These are phyloP conservation scores for Ceratocystis harringtonii DNA, from an alignment of 2,329 filamentous ascomycete genomes.

Conservation along the genomic window DNA sequence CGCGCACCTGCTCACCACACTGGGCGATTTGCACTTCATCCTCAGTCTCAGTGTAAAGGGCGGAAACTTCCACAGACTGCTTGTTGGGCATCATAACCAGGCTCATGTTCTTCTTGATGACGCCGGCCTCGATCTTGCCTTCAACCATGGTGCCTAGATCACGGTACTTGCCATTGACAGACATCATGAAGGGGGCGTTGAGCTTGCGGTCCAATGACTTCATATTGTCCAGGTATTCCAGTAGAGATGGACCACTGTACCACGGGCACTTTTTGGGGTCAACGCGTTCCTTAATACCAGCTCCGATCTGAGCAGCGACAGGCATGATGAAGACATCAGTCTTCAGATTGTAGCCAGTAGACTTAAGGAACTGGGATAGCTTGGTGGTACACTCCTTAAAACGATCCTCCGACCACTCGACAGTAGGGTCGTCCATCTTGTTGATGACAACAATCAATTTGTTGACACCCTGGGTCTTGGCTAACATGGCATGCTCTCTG, in stretches of 20 bases:
- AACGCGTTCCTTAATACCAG: conserved; percentile 80
- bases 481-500: conserved; percentile 91
- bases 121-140: conserved; percentile 89
- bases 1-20: conserved; percentile 86
- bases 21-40: conserved; percentile 71
- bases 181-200: conserved; percentile 99
- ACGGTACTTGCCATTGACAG: conserved; percentile 85
- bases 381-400: conserved; percentile 91
- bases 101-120: conserved; percentile 75
- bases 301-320: conserved; percentile 72
- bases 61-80: conserved; percentile 63
- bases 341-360: conserved; percentile 86
- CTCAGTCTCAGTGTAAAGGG: conserved; percentile 89
- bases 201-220: conserved; percentile 84
- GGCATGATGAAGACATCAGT: conserved; percentile 92
- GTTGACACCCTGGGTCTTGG: conserved; percentile 96
- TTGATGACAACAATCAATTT: conserved; percentile 91
- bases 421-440: conserved; percentile 98
- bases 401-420: conserved; percentile 85
- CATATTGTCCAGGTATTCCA: conserved; percentile 94
- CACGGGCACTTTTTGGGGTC: conserved; percentile 62
- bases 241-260: conserved; percentile 77
- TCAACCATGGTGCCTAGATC: conserved; percentile 97
- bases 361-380: conserved; percentile 75
- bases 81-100: conserved; percentile 95